Percentiles rank a stretch among this genome's conserved stretches.
These are phyloP conservation scores for Auricularia sp. DNA, from an alignment of 768 basidiomycete species.

Conservation along the genomic window DNA sequence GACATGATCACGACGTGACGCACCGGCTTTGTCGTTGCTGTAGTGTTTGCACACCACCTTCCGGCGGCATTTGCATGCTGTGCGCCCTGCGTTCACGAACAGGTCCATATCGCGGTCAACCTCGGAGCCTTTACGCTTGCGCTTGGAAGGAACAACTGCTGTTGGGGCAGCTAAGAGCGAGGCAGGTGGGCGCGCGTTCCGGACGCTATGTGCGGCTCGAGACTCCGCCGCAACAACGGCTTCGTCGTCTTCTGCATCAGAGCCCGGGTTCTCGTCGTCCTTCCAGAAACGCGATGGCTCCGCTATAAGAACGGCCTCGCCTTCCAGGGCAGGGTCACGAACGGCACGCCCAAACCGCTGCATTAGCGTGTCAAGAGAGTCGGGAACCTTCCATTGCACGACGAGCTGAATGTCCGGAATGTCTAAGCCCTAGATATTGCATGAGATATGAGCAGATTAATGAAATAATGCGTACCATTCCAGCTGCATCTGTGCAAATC, in stretches of 20 bases:
- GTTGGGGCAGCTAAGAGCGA: too few relatives aligned
- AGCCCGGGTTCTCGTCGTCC: neutral
- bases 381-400: conserved; percentile 23
- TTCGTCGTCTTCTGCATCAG: neutral
- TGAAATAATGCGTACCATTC: conserved; percentile 20
- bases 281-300: conserved; percentile 10
- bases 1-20: too few relatives aligned
- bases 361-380: conserved; percentile 19
- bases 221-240: neutral
- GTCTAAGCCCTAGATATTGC: conserved; percentile 23
- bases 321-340: conserved; percentile 6
- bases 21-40: too few relatives aligned
- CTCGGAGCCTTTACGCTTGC: too few relatives aligned
- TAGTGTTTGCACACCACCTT: too few relatives aligned
- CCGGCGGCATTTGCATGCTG: too few relatives aligned
- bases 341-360: conserved; percentile 26
- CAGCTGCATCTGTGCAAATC: conserved; percentile 22
- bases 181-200: too few relatives aligned
- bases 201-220: too few relatives aligned
- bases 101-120: too few relatives aligned
- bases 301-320: conserved; percentile 9
- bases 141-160: too few relatives aligned
- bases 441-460: neutral
- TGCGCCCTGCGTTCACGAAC: too few relatives aligned
- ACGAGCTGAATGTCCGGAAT: conserved; percentile 24